Conservation (phyloP, 495 filamentous ascomycete genomes). For the Penicillium macrosclerotiorum region DNA sequence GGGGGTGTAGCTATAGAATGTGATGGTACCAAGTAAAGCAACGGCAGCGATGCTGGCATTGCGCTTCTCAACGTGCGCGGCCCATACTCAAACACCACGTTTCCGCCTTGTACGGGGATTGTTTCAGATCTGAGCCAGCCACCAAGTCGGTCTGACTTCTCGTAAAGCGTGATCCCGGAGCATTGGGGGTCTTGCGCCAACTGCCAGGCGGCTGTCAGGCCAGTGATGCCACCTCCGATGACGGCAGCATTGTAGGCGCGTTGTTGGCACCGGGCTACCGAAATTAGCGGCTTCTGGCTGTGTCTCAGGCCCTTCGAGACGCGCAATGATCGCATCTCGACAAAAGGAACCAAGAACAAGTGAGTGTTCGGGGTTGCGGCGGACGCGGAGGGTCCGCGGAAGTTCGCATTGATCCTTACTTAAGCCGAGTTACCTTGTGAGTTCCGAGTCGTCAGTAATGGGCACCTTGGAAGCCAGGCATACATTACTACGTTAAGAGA, state of each 20-base stretch:
- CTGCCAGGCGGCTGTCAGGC: constrained; percentile 77
- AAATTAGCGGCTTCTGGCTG: constrained; percentile 15
- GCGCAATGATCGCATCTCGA: constrained; percentile 33
- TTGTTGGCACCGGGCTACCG: constrained; percentile 14
- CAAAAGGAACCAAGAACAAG: not conserved
- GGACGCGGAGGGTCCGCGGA: constrained; percentile 2
- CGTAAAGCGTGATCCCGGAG: constrained; percentile 72
- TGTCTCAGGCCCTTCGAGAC: constrained; percentile 20
- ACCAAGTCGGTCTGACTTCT: constrained; percentile 64
- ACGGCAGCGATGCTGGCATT: constrained; percentile 42
- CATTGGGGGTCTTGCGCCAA: constrained; percentile 59
- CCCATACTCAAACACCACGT: constrained; percentile 79
- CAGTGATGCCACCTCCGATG: constrained; percentile 87
- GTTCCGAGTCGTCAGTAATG: not conserved
- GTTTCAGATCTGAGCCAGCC: constrained; percentile 79
- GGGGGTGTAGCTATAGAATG: not conserved
- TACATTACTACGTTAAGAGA: not conserved
- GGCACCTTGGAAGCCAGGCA: not conserved
- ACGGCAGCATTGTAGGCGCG: constrained; percentile 60
- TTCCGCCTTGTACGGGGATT: constrained; percentile 56
- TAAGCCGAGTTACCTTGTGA: constrained; percentile 7
- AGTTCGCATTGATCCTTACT: constrained; percentile 11
- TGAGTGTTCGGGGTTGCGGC: constrained; percentile 3
- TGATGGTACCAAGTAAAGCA: constrained; percentile 57
- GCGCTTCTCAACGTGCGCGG: constrained; percentile 72